Evolutionary conservation across 768 basidiomycete genomes (phyloP).

Genomic region (Austroboletus festivus): DNA sequence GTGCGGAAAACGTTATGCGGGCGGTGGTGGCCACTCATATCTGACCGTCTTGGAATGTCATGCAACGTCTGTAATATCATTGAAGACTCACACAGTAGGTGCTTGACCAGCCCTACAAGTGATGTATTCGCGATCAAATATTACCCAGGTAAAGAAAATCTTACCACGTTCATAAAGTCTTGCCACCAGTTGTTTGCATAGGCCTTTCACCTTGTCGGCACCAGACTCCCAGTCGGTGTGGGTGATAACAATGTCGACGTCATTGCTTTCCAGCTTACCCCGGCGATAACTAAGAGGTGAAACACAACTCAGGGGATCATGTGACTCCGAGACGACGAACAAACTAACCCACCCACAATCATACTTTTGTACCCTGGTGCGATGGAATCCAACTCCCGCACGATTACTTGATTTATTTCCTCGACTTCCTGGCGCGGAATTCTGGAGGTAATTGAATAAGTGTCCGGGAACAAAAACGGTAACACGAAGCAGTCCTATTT

Average conservation of each 20-base stretch:
- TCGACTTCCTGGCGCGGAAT: conserved; percentile 78
- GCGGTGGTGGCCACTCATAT: conserved; percentile 57
- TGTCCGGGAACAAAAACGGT: not conserved
- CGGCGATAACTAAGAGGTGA: conserved; percentile 63
- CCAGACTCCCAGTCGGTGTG: conserved; percentile 52
- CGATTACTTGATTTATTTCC: conserved; percentile 66
- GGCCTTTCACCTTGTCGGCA: conserved; percentile 50
- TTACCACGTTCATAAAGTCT: conserved; percentile 56
- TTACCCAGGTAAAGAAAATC: conserved; percentile 13
- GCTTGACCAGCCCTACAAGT: conserved; percentile 63
- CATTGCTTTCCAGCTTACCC: conserved; percentile 77
- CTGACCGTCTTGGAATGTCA: conserved; percentile 33
- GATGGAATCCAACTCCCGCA: conserved; percentile 60
- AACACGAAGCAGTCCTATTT: too few species aligned
- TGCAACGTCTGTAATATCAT: conserved; percentile 1
- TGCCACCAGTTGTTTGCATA: conserved; percentile 59
- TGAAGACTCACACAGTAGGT: conserved; percentile 69
- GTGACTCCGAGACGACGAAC: not conserved
- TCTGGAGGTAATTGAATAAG: conserved; percentile 28
- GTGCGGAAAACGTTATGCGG: conserved; percentile 50
- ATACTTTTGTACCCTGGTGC: conserved; percentile 68
- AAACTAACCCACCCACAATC: conserved; percentile 75
- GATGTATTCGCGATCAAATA: not conserved
- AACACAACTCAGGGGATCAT: too few species aligned
- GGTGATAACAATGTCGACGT: conserved; percentile 87